A percentile compares a stretch with the other conserved stretches of the same genome.
These are phyloP conservation scores for Populus ilicifolia DNA, from an alignment of 345 rosid species.

Conservation along the genomic window DNA sequence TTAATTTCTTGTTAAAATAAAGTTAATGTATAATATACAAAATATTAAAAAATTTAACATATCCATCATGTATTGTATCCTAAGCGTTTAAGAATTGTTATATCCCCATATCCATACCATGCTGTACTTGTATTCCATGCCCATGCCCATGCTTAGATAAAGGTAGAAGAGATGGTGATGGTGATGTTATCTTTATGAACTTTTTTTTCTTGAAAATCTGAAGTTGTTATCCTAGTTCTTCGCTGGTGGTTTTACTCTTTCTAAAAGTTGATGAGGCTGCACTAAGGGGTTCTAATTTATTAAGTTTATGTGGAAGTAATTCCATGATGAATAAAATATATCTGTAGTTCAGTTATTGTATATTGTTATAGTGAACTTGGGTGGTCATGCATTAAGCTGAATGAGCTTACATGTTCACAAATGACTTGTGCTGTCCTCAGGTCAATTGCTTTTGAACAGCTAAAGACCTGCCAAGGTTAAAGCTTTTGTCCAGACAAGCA, in stretches of 20 bases:
- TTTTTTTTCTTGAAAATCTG: neutral
- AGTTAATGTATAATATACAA: neutral
- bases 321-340: neutral
- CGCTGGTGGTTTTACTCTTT: neutral
- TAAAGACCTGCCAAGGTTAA: neutral
- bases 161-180: no score
- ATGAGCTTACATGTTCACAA: neutral
- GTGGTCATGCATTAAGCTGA: neutral
- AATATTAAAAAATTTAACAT: neutral
- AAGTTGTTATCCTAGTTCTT: neutral
- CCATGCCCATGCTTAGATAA: neutral
- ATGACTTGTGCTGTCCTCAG: neutral
- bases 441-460: neutral
- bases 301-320: constrained; percentile 1
- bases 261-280: neutral
- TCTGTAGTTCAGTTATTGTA: neutral
- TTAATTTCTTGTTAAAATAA: neutral
- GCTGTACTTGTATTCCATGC: neutral
- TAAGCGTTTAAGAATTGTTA: neutral
- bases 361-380: neutral
- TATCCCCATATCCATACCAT: neutral
- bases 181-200: neutral
- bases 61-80: neutral
- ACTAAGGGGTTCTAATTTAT: neutral
- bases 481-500: neutral